A percentile compares a stretch with the other conserved stretches of the same genome.
phyloP scores from a whole-genome alignment of 139 green algal species.

The Coccomyxa sp. region DNA sequence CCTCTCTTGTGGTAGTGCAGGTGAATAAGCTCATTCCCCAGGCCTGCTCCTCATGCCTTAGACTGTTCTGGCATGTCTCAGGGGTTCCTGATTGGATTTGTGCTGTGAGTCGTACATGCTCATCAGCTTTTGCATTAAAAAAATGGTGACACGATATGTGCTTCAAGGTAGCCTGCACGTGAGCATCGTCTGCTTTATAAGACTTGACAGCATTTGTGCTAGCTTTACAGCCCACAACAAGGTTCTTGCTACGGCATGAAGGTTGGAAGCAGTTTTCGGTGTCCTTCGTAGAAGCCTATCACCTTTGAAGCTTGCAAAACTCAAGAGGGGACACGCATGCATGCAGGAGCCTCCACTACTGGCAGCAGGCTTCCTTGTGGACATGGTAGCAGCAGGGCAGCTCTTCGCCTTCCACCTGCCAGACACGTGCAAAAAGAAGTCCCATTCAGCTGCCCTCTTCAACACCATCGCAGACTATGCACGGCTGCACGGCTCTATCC shows the following conservation, averaged over 20 bases:
- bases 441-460: neutral
- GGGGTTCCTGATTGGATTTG: neutral
- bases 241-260: neutral
- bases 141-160: neutral
- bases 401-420: conserved; percentile 16
- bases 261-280: too few relatives aligned
- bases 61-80: neutral
- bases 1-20: neutral
- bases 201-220: neutral
- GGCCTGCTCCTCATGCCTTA: neutral
- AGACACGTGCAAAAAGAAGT: conserved; percentile 1
- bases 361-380: conserved; percentile 5
- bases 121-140: neutral
- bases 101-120: neutral
- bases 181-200: neutral
- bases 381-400: conserved; percentile 2
- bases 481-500: neutral
- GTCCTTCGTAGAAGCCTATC: too few relatives aligned
- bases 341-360: conserved; percentile 1
- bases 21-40: neutral
- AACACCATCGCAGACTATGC: neutral
- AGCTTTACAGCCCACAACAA: neutral
- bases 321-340: neutral
- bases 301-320: too few relatives aligned
- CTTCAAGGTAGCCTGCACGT: neutral